Conservation (phyloP, 164 flowering plant genomes). For the Magnolia kwangsiensis region DNA sequence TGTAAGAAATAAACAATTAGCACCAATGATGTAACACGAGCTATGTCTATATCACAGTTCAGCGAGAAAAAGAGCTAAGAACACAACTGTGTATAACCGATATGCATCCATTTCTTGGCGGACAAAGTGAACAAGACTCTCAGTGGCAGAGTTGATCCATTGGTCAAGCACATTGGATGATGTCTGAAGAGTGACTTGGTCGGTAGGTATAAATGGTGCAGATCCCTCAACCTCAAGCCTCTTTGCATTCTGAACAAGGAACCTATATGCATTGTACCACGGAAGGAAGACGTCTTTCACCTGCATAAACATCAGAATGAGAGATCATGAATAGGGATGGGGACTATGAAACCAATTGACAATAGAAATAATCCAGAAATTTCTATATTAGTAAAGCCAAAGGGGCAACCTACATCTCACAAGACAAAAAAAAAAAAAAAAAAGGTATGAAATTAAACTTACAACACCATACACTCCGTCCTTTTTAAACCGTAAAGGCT, state of each 20-base stretch:
- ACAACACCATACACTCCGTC: slow-evolving; percentile 96
- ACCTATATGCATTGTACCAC: slow-evolving; percentile 99
- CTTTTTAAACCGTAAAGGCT: slow-evolving; percentile 79
- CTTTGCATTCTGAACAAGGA: slow-evolving; percentile 94
- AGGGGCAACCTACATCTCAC: not conserved
- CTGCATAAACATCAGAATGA: slow-evolving; percentile 32
- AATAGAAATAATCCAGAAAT: not conserved
- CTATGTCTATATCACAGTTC: not conserved
- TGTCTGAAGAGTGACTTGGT: slow-evolving; percentile 43
- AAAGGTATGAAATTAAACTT: slow-evolving; percentile 22
- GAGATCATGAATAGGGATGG: not conserved
- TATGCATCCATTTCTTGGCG: slow-evolving; percentile 92
- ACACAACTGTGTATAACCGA: slow-evolving; percentile 75
- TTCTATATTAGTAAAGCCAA: not conserved
- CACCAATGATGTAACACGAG: not conserved
- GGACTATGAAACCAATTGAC: slow-evolving; percentile 3
- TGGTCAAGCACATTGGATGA: slow-evolving; percentile 95
- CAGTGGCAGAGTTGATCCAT: slow-evolving; percentile 98
- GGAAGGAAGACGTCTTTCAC: slow-evolving; percentile 96
- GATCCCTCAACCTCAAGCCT: slow-evolving; percentile 84
- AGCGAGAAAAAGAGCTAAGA: not conserved
- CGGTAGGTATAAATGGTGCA: slow-evolving; percentile 63
- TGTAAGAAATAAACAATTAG: slow-evolving; percentile 6
- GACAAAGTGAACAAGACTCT: slow-evolving; percentile 89
- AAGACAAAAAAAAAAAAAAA: not conserved